Conservation (phyloP, 305 asterid genomes). For the Stenogyne calaminthoides region DNA sequence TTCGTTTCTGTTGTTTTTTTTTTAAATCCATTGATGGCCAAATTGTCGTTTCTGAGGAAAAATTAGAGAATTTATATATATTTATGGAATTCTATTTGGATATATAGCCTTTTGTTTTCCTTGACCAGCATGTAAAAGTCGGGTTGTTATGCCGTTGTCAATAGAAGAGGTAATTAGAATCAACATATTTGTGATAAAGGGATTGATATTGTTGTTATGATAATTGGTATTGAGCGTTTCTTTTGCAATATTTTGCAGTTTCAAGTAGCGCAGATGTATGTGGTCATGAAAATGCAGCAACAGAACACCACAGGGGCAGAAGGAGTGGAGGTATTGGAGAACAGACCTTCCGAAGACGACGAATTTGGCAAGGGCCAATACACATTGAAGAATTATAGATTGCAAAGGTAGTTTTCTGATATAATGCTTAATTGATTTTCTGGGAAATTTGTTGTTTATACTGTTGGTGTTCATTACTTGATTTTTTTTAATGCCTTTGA, state of each 20-base stretch:
- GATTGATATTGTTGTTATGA: neutral
- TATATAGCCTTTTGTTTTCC: slow-evolving; percentile 34
- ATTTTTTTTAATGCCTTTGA: neutral
- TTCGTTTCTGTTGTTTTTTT: neutral
- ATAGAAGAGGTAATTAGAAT: slow-evolving; percentile 65
- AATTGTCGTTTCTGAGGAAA: no score
- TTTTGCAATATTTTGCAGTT: slow-evolving; percentile 47
- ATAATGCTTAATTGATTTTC: neutral
- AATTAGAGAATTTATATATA: neutral
- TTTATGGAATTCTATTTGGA: neutral
- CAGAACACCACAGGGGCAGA: slow-evolving; percentile 73
- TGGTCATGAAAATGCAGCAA: slow-evolving; percentile 93
- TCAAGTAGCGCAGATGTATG: slow-evolving; percentile 88
- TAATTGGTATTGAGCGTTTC: neutral
- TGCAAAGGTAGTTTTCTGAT: slow-evolving; percentile 65
- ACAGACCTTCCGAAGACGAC: slow-evolving; percentile 71
- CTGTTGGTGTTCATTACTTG: neutral
- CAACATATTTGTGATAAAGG: neutral
- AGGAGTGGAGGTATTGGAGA: slow-evolving; percentile 93
- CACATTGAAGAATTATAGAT: slow-evolving; percentile 71
- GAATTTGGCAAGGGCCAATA: slow-evolving; percentile 82
- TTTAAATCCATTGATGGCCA: neutral
- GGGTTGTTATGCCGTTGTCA: slow-evolving; percentile 86
- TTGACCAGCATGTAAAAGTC: slow-evolving; percentile 61
- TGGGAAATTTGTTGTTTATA: neutral